phyloP scores from a whole-genome alignment of 805 yeast species.

The Candida succiphila region DNA sequence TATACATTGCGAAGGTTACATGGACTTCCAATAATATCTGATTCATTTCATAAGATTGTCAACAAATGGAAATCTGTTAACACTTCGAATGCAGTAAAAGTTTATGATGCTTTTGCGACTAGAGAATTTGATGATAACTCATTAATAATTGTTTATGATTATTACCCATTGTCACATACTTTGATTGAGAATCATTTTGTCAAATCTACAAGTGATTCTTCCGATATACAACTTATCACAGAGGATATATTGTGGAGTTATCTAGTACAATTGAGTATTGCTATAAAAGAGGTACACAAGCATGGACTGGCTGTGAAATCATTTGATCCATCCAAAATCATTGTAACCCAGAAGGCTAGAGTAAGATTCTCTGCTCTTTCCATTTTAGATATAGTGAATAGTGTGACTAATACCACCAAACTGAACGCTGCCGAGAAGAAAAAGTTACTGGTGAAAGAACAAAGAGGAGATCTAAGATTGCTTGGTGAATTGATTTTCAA shows the following conservation, averaged over 20 bases:
- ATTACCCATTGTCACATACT: conserved; percentile 67
- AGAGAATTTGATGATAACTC: conserved; percentile 77
- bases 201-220: conserved; percentile 26
- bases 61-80: conserved; percentile 56
- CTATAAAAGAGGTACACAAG: conserved; percentile 55
- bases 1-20: conserved; percentile 74
- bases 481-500: conserved; percentile 55
- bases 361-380: conserved; percentile 67
- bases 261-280: conserved; percentile 64
- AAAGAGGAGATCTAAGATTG: conserved; percentile 43
- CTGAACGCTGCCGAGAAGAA: conserved; percentile 9
- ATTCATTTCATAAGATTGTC: conserved; percentile 48
- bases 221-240: conserved; percentile 41
- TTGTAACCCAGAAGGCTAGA: conserved; percentile 64
- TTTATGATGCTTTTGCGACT: conserved; percentile 79
- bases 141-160: conserved; percentile 74
- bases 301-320: conserved; percentile 55
- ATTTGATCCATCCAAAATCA: conserved; percentile 55
- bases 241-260: conserved; percentile 70
- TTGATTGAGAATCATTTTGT: conserved; percentile 57
- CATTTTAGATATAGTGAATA: conserved; percentile 51
- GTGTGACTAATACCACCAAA: conserved; percentile 7
- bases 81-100: conserved; percentile 50
- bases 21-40: conserved; percentile 41
- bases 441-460: conserved; percentile 28